A percentile compares a stretch with the other conserved stretches of the same genome.
phyloP scores from a whole-genome alignment of 2,329 filamentous ascomycete species.

The Blastomyces parvus region DNA sequence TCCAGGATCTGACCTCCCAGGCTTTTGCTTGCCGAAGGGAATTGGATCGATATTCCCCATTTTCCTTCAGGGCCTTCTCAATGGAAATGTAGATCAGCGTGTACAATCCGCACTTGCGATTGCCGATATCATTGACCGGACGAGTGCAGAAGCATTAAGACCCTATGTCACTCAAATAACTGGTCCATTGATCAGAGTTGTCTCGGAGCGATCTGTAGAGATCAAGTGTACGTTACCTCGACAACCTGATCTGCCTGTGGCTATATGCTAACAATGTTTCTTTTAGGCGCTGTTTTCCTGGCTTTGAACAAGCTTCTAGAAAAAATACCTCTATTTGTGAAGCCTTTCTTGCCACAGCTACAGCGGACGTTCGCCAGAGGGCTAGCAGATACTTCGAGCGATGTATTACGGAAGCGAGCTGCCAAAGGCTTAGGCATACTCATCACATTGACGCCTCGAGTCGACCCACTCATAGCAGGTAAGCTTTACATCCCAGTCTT shows the following conservation, averaged over 20 bases:
- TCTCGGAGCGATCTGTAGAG: constrained; percentile 90
- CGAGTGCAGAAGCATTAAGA: constrained; percentile 75
- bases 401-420: constrained; percentile 74
- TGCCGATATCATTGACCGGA: constrained; percentile 90
- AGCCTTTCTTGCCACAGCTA: constrained; percentile 92
- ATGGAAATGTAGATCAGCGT: constrained; percentile 83
- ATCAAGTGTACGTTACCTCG: constrained; percentile 54
- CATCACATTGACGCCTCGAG: constrained; percentile 88
- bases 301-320: constrained; percentile 91
- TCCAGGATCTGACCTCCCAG: constrained; percentile 70
- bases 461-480: constrained; percentile 77
- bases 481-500: constrained; percentile 14
- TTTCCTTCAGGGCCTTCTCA: constrained; percentile 96
- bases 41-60: constrained; percentile 95
- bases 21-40: constrained; percentile 86
- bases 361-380: constrained; percentile 96
- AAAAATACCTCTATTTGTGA: constrained; percentile 91
- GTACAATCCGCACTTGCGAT: constrained; percentile 87
- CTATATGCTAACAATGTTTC: constrained; percentile 18
- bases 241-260: background rate
- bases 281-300: constrained; percentile 68
- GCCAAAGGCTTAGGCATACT: constrained; percentile 90
- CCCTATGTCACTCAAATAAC: constrained; percentile 97
- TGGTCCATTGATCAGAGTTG: constrained; percentile 91
- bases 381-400: constrained; percentile 84